Evolutionary conservation across 2,329 filamentous ascomycete genomes (phyloP), one percentile per base, ranked within the genome.

Genomic region (Botryotinia calthae): DNA sequence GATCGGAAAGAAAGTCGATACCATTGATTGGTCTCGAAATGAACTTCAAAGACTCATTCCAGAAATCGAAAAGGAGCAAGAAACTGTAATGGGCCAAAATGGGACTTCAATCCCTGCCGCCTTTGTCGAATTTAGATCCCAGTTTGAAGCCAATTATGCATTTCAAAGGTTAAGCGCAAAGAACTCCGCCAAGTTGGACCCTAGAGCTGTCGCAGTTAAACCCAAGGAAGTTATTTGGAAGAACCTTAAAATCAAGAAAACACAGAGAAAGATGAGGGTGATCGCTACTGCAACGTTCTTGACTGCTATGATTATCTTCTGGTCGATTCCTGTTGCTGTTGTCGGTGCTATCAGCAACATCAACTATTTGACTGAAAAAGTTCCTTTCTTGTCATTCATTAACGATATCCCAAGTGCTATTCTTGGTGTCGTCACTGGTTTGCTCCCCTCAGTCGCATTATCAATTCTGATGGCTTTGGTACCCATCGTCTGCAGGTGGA

Each of bases 281-380:
- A 87, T 91, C 78, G 84, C 86, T 73, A 88, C 93, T 6, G 84
- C 91, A 59, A 88, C 85, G 22, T 90, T 97, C 66, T 90, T 98
- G 70, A 83, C 87, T 22, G 90, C 87, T 1, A 85, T 97, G 74
- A 92, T 98, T 79, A 86, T 98, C 74, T 98, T 98, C 85, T 98
- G 96, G 89, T 87, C 89, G 5, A 84, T 90, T 66, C 89, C 89
- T 0, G 87, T 97, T 20, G 93, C 91, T 4, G 85, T 95, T 64
- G 93, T 98, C 58, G 95, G 93, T 81, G 84, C 90, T 54, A 91
- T 98, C 79, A 96, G 94, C 74, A 97, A 98, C 81, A 89, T 99
- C 78, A 87, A 89, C 74, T 90, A 87, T 74, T 83, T 98, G 8
- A 83, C 88, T 12, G 31, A 48, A 76, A 76, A 76, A 66, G 84